These are phyloP conservation scores for Escallonia herrerae DNA, from an alignment of 129 eudicot species.

Conservation along the genomic window DNA sequence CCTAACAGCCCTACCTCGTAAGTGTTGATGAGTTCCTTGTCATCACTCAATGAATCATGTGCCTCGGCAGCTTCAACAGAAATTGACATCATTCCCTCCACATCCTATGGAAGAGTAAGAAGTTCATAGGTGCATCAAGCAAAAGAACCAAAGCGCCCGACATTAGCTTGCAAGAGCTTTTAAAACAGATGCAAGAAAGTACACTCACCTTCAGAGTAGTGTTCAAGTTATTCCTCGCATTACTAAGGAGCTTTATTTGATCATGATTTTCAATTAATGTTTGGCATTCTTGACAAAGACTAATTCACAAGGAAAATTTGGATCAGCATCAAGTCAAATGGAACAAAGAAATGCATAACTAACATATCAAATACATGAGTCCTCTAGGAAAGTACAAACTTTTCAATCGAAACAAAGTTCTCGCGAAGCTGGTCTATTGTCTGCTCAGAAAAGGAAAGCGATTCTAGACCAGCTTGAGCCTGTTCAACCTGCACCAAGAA, in stretches of 20 bases:
- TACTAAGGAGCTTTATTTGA: conserved; percentile 95
- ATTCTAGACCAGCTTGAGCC: conserved; percentile 91
- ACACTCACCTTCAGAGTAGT: conserved; percentile 77
- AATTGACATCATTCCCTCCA: conserved; percentile 98
- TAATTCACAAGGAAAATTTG: conserved; percentile 24
- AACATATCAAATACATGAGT: not conserved
- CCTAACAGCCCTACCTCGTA: conserved; percentile 57
- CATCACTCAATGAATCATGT: conserved; percentile 79
- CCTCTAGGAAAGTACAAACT: conserved; percentile 33
- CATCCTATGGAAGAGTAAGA: conserved; percentile 49
- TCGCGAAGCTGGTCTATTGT: conserved; percentile 68
- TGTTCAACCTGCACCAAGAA: conserved; percentile 75
- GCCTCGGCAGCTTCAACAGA: conserved; percentile 97
- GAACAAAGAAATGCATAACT: not conserved
- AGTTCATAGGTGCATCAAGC: not conserved
- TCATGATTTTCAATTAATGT: conserved; percentile 95
- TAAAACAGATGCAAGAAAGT: not conserved
- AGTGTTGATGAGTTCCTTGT: conserved; percentile 87
- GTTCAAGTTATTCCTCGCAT: conserved; percentile 89
- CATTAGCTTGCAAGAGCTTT: not conserved
- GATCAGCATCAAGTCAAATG: conserved; percentile 12
- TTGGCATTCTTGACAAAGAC: conserved; percentile 96
- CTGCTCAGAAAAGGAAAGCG: conserved; percentile 71
- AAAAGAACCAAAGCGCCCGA: not conserved
- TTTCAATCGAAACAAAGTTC: conserved; percentile 75